Evolutionary conservation across 306 rosid species (phyloP), one percentile per base, ranked within the genome.

Genomic region (Quercus aquifolioides): DNA sequence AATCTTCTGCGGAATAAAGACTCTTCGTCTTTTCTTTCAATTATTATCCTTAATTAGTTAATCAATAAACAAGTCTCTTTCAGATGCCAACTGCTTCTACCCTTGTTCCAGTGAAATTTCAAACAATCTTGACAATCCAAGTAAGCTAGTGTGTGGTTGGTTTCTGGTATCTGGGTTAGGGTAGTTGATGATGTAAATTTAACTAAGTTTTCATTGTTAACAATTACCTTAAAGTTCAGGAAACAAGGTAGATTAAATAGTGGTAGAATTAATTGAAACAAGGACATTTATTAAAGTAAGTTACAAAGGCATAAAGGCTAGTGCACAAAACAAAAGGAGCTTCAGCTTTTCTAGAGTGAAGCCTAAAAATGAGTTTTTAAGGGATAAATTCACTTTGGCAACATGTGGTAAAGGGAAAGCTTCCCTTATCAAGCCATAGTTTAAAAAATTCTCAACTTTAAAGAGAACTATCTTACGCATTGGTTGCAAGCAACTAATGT

Each of bases 1-100:
- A 72, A 64, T 69, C 76, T 69, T 76, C 51, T 19, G 28, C 60
- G 5, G 18, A 71, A 64, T 62, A 60, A 41, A 77, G 33, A 43
- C 73, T 55, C 65, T 55, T 65, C 13, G 21, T 73, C 58, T 46
- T 30, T 64, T 15, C 6, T 2, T 49, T 13, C 5, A 49, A 49
- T 49, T 30, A 38, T 25, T 30, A 17, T 64, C 20, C 20, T 64
- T 30, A 30, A 11, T 17, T 15, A n/a, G 46, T 17, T 6, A 30
- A 64, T 30, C 31, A 30, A 17, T 30, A 64, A 64, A 64, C 43
- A 64, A 62, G 18, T 74, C 74, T 60, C 25, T 28, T 55, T 14
- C 49, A 49, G 65, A 54, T 82, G 43, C 62, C 15, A 11, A 23
- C 15, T n/a, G 7, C 14, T 58, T 25, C 49, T 58, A 54, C 26